A percentile compares a stretch with the other conserved stretches of the same genome.
These are phyloP conservation scores for Exidia glandulosa DNA, from an alignment of 768 basidiomycete species.

Conservation along the genomic window DNA sequence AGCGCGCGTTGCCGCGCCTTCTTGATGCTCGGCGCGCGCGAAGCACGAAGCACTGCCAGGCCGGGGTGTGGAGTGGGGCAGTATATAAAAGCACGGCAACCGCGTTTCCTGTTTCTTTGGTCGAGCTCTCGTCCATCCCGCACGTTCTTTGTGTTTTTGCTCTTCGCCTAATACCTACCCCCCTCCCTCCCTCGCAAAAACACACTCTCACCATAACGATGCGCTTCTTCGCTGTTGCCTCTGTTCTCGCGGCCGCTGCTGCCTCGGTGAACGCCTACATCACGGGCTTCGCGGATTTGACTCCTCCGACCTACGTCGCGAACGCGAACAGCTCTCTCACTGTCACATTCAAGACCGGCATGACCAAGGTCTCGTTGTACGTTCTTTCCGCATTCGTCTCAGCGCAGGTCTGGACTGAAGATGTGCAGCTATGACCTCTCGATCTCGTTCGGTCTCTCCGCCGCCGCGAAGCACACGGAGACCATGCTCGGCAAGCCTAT, in stretches of 20 bases:
- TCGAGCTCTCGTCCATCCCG: no score
- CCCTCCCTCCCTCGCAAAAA: no score
- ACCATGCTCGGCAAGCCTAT: neutral
- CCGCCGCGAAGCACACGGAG: neutral
- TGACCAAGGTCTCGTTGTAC: neutral
- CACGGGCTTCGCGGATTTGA: neutral
- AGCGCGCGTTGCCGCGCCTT: no score
- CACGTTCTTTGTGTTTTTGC: no score
- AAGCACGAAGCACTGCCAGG: no score
- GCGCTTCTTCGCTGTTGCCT: neutral
- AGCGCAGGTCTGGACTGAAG: neutral
- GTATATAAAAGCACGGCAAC: no score
- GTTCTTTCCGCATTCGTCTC: neutral
- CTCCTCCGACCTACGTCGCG: neutral
- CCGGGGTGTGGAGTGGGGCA: no score
- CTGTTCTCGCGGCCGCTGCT: neutral
- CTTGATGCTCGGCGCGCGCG: no score
- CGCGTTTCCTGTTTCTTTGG: no score
- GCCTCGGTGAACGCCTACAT: neutral
- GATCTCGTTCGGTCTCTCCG: neutral
- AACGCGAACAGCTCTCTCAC: neutral
- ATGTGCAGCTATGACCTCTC: neutral
- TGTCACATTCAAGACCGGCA: neutral
- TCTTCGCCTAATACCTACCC: no score
- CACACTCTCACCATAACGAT: neutral